Evolutionary conservation across 371 early-diverging fungal species (phyloP), one percentile per base, ranked within the genome.

Genomic region (Actinomortierella wolfii): DNA sequence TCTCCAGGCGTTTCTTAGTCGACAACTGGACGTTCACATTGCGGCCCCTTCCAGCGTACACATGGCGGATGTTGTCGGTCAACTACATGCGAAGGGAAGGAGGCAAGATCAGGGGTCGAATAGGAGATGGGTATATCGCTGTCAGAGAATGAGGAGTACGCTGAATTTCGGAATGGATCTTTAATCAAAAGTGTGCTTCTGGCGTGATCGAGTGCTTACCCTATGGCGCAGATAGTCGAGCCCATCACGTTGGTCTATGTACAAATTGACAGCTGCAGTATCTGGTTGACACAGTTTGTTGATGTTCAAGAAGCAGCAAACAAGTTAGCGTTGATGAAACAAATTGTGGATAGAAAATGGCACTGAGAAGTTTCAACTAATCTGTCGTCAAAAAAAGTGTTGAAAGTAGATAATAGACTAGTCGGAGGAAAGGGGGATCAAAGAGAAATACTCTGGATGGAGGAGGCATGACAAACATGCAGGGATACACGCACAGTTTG

Each of bases 181-280:
- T n/a, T n/a, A n/a, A n/a, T n/a, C n/a, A 11, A 34, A 34, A 34
- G 34, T 6, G 34, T 6, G 11, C 7, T 11, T 34, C 34, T 4
- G 34, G 34, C 11, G 34, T 34, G 11, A 49, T 2, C 17, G 29
- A 13, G 17, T 24, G 48, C 46, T 47, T 54, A 71, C 71, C 40
- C 56, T 65, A 20, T 55, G 65, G 28, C 52, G 43, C 2, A 65
- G 34, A 56, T 45, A 65, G 49, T 61, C 71, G 43, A 65, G 40
- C 25, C 61, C 66, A 41, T 65, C 55, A 20, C 56, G 56, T 23
- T 57, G 58, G 47, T 71, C 71, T n/a, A 71, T 15, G 42, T 71
- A 71, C 15, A 71, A 28, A 24, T 71, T 65, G 15, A 71, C 61
- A 1, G 71, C 61, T 25, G 66, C 66, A 11, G 57, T 58, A 21